phyloP scores from a whole-genome alignment of 73 alveolate genomes.

The Strombidium stylifer region DNA sequence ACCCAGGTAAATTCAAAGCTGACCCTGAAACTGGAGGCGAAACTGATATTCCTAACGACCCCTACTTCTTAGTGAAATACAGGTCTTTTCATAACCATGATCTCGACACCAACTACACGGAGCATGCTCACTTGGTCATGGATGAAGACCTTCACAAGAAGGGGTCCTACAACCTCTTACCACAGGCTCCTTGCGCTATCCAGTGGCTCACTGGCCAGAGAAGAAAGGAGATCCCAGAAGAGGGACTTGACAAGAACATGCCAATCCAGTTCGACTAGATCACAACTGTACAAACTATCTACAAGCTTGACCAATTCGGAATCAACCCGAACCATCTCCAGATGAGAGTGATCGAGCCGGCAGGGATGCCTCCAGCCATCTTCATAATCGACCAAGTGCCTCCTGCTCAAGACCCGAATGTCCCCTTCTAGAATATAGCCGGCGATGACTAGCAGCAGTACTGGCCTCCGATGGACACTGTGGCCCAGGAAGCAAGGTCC shows the following conservation, averaged over 20 bases:
- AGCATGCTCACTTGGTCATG: background rate
- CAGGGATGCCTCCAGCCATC: conserved; percentile 5
- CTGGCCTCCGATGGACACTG: background rate
- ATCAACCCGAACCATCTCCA: background rate
- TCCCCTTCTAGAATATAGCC: background rate
- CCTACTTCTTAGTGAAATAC: conserved; percentile 5
- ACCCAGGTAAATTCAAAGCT: too few species aligned
- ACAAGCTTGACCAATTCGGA: background rate
- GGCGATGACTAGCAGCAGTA: background rate
- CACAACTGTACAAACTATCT: background rate
- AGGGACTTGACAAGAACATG: background rate
- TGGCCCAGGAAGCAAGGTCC: background rate
- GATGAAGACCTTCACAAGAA: conserved; percentile 20
- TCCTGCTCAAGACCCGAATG: background rate
- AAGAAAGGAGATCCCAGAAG: conserved; percentile 2
- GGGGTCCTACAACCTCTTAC: conserved; percentile 12
- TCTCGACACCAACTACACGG: conserved; percentile 5
- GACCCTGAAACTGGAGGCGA: too few species aligned
- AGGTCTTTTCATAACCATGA: conserved; percentile 37
- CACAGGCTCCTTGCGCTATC: conserved; percentile 1
- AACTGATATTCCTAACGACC: conserved; percentile 17
- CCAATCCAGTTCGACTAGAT: background rate
- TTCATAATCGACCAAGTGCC: background rate
- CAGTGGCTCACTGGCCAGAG: conserved; percentile 2
- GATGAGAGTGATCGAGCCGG: conserved; percentile 24